Percentiles rank a stretch among this genome's conserved stretches.
phyloP scores from a whole-genome alignment of 2,329 filamentous ascomycete genomes.

The Penicillium sp. region DNA sequence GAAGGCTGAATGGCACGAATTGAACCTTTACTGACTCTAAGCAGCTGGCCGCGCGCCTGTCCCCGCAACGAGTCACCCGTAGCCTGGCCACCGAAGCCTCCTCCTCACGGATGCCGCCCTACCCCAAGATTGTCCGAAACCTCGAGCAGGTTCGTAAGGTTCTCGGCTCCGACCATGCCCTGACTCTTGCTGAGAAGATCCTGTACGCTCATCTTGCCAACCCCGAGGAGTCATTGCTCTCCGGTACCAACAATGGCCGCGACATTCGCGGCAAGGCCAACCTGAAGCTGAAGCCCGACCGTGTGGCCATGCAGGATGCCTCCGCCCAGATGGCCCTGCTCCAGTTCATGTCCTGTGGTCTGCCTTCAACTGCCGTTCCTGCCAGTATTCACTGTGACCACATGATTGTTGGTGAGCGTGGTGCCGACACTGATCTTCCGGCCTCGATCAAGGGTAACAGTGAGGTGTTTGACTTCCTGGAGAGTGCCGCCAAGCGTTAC shows the following conservation, averaged over 20 bases:
- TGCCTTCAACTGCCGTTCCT: conserved; percentile 85
- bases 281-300: conserved; percentile 93
- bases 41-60: conserved; percentile 37
- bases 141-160: conserved; percentile 74
- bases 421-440: conserved; percentile 80
- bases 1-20: neutral
- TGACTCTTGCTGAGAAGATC: conserved; percentile 97
- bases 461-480: conserved; percentile 96
- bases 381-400: conserved; percentile 99
- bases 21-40: conserved; percentile 13
- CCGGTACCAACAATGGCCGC: conserved; percentile 77
- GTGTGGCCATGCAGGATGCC: conserved; percentile 98
- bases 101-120: conserved; percentile 68
- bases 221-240: conserved; percentile 81
- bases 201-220: conserved; percentile 93
- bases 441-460: conserved; percentile 87
- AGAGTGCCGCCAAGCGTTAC: conserved; percentile 86
- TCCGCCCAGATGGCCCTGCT: conserved; percentile 97
- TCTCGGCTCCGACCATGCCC: conserved; percentile 60
- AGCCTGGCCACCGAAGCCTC: conserved; percentile 40
- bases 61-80: conserved; percentile 33
- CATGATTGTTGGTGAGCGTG: conserved; percentile 93
- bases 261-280: conserved; percentile 85
- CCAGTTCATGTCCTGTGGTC: conserved; percentile 96
- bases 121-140: conserved; percentile 75